Evolutionary conservation across 345 rosid genomes (phyloP), one percentile per base, ranked within the genome.

Genomic region (Carallia brachiata): DNA sequence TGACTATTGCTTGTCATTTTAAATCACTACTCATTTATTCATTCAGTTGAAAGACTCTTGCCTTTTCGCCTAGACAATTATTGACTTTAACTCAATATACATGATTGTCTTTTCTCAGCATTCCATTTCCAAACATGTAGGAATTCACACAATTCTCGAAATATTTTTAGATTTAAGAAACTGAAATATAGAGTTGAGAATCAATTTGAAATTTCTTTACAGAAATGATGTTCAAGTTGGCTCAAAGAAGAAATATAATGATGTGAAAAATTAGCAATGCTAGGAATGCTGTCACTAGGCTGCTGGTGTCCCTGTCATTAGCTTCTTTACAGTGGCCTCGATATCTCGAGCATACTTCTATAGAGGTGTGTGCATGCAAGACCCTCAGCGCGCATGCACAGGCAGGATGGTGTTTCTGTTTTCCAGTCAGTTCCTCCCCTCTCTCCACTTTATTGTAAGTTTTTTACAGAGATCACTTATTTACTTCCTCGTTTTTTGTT

Each of bases 161-260:
- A 36, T 4, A 17, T 31, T 63, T 48, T 31, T 18, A 23, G 53
- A 52, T 7, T 40, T n/a, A 10, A 28, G 40, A 34, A 62, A 17
- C 52, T 59, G 23, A 23, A 23, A 23, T 23, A 23, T 12, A n/a
- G 50, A 12, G n/a, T 60, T 36, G 68, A 39, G 80, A 58, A 78
- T 73, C 62, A 62, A 58, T 74, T 39, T 37, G 36, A 48, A 39
- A 66, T 62, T 79, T 76, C 75, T 70, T 71, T 36, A 54, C 82
- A 94, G 98, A 77, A 75, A 81, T 76, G 99, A 23, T 23, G 23
- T 23, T 23, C 23, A 23, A 82, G 91, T 90, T 52, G 75, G 81
- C 63, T 73, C 88, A 68, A 94, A 94, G 88, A 94, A 89, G 85
- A 23, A 84, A 65, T 91, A 90, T 67, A 88, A 94, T 67, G 93